Percentiles rank a stretch among this genome's conserved stretches.
These are phyloP conservation scores for Hanseniaspora guilliermondii DNA, from an alignment of 805 yeast genomes.

Conservation along the genomic window DNA sequence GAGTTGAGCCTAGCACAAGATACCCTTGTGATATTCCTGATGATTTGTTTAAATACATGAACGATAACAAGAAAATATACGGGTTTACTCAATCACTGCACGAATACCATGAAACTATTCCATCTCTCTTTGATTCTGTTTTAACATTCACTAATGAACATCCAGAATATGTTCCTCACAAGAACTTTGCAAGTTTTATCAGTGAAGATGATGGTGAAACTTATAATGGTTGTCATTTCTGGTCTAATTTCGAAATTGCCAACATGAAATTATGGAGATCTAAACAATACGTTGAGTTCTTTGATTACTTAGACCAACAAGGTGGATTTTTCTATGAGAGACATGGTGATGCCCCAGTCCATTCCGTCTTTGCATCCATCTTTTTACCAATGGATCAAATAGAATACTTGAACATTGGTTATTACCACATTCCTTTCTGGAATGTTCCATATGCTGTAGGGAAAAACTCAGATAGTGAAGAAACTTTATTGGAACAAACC, in stretches of 20 bases:
- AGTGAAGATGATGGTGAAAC: conserved; percentile 50
- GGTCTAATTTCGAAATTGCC: conserved; percentile 72
- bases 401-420: conserved; percentile 67
- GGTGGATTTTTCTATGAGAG: conserved; percentile 82
- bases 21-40: conserved; percentile 48
- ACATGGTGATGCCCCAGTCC: conserved; percentile 94
- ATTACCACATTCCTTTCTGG: conserved; percentile 59
- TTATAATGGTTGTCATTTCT: conserved; percentile 68
- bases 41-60: conserved; percentile 52
- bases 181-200: conserved; percentile 52
- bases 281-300: conserved; percentile 44
- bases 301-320: conserved; percentile 45
- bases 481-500: conserved; percentile 22
- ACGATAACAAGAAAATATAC: conserved; percentile 41
- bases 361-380: conserved; percentile 59
- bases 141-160: conserved; percentile 35
- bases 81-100: conserved; percentile 57
- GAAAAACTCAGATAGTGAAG: conserved; percentile 1
- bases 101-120: conserved; percentile 52
- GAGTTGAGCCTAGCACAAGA: conserved; percentile 60
- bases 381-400: conserved; percentile 44
- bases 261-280: conserved; percentile 58
- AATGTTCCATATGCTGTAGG: conserved; percentile 45
- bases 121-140: conserved; percentile 46
- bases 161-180: conserved; percentile 31